Evolutionary conservation across 176 grass and related monocot genomes (phyloP), one percentile per base, ranked within the genome.

Genomic region (Avena sativa): DNA sequence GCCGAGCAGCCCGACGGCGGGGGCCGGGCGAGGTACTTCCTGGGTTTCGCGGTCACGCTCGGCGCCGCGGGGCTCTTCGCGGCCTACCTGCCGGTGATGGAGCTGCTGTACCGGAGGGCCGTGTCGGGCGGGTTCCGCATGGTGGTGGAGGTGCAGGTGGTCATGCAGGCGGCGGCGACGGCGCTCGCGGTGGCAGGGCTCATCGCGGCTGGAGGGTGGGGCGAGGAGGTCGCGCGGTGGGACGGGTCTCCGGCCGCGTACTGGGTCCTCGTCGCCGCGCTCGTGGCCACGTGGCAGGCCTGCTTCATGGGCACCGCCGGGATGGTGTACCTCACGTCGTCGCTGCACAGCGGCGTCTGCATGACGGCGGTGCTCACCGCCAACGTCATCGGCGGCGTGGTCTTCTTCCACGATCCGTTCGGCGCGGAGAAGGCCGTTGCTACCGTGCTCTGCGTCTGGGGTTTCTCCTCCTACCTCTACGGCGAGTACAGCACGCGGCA

Each of bases 261-360:
- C 85, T 99, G 94, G 92, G 80, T 50, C 34, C 74, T 89, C 83
- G 64, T 97, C 47, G 62, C 19, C 4, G 85, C 94, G 43, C 87
- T 92, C 47, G 91, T 94, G 38, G 81, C 84, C 1, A 90, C 80
- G 44, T 99, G 97, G 97, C 97, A 99, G 83, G 81, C 95, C n/a
- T 93, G 94, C 87, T 99, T 99, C 86, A 90, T 99, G 89, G 94
- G 94, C 51, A 99, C 94, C 4, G 94, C 94, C 0, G 93, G 93
- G 71, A 90, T 92, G 96, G 88, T 98, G 57, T 98, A 94, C 85
- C 89, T 96, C 4, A 98, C 92, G 51, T 91, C 96, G 61, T 96
- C 96, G 30, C 90, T 98, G 48, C 90, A 95, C 88, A 95, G 96
- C 75, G 96, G 93, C 62, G 93, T 98, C 69, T 98, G 96, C 92